phyloP scores from a whole-genome alignment of 2,329 filamentous ascomycete genomes.

The Hansfordia pulvinata region DNA sequence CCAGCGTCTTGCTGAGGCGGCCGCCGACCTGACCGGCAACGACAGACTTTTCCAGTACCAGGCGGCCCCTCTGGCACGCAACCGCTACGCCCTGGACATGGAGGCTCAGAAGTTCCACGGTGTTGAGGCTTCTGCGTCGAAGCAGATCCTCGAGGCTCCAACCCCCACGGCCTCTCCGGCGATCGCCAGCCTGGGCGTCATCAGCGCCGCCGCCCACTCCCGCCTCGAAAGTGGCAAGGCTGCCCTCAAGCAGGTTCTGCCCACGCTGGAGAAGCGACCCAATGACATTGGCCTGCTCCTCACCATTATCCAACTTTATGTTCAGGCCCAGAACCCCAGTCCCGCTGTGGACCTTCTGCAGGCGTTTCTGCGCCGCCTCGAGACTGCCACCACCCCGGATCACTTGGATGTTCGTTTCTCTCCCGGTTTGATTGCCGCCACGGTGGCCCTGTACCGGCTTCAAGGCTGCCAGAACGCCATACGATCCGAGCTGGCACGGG shows the following conservation, averaged over 20 bases:
- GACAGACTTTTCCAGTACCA: constrained; percentile 66
- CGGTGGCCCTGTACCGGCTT: constrained; percentile 64
- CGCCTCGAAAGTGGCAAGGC: constrained; percentile 49
- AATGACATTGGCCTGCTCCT: constrained; percentile 70
- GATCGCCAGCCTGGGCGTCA: constrained; percentile 28
- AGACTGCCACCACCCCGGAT: constrained; percentile 40
- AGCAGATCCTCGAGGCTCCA: constrained; percentile 18
- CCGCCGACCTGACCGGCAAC: constrained; percentile 35
- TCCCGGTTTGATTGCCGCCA: constrained; percentile 70
- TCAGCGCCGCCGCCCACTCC: constrained; percentile 61
- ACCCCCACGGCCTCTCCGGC: constrained; percentile 16
- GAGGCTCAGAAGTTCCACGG: constrained; percentile 55
- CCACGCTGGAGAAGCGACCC: constrained; percentile 59
- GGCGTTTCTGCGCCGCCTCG: constrained; percentile 58
- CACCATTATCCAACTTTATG: constrained; percentile 70
- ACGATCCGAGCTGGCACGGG: constrained; percentile 61
- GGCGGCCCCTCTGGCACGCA: constrained; percentile 42
- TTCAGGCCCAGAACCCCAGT: constrained; percentile 55
- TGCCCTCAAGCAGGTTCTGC: constrained; percentile 55
- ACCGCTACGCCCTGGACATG: constrained; percentile 51
- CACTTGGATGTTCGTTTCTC: constrained; percentile 63
- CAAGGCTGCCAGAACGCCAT: constrained; percentile 63
- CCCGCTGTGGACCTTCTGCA: constrained; percentile 67
- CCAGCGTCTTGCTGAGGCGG: constrained; percentile 45
- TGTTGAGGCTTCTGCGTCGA: constrained; percentile 33